Percentiles rank a stretch among this genome's conserved stretches.
Conservation (phyloP, 371 early-diverging fungal genomes). For the Chytridiales sp. region DNA sequence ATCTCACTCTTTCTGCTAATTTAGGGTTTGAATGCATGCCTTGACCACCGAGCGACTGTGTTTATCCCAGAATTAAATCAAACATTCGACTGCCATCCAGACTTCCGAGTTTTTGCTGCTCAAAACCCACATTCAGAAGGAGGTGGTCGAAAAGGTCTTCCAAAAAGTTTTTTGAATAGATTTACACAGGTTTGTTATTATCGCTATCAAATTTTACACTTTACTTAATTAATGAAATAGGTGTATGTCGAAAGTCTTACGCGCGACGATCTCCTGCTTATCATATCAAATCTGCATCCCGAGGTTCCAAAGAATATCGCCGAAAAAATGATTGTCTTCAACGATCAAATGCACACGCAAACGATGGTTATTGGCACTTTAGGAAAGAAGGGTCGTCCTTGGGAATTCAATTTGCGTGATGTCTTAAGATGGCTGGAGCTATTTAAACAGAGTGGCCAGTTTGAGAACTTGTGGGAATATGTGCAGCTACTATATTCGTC, state of each 20-base stretch:
- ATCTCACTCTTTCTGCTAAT: neutral
- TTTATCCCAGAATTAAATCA: conserved; percentile 93
- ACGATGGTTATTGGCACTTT: conserved; percentile 78
- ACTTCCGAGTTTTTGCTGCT: conserved; percentile 97
- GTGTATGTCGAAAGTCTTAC: conserved; percentile 87
- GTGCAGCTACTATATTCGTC: conserved; percentile 82
- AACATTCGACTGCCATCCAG: conserved; percentile 73
- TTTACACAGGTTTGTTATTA: conserved; percentile 71
- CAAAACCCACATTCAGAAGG: conserved; percentile 97
- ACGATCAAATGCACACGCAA: conserved; percentile 77
- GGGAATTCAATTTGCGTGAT: conserved; percentile 98
- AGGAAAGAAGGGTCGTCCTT: conserved; percentile 87
- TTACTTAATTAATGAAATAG: conserved; percentile 7
- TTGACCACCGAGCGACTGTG: conserved; percentile 97
- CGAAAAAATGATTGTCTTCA: conserved; percentile 83
- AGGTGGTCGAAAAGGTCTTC: conserved; percentile 98
- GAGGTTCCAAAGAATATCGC: conserved; percentile 51
- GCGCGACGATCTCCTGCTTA: conserved; percentile 74
- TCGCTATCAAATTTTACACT: neutral
- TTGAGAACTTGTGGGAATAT: conserved; percentile 30
- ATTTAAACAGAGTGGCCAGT: conserved; percentile 26
- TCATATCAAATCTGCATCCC: conserved; percentile 70
- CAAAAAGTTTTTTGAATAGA: conserved; percentile 97
- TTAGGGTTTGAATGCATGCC: conserved; percentile 94
- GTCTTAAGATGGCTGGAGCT: conserved; percentile 93